Evolutionary conservation across 148 eudicot species (phyloP).

Genomic region (Vaccinium myrtillus): DNA sequence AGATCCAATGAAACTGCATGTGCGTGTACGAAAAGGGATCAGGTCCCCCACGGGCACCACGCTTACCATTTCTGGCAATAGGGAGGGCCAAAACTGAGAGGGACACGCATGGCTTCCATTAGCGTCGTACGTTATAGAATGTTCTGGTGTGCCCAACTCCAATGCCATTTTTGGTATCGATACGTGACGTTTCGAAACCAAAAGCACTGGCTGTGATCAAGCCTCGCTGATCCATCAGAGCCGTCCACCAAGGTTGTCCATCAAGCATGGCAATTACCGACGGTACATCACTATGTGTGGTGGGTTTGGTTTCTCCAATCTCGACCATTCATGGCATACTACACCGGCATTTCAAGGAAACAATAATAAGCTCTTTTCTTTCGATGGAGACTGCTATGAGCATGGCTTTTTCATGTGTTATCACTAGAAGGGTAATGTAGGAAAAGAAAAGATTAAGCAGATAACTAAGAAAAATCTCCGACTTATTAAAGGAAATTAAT

Average conservation of each 20-base stretch:
- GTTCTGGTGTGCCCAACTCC: neutral
- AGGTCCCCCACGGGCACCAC: neutral
- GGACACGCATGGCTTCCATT: neutral
- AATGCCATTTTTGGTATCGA: neutral
- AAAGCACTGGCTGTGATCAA: conserved; percentile 7
- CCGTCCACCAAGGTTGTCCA: conserved; percentile 5
- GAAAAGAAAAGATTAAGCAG: neutral
- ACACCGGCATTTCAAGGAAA: neutral
- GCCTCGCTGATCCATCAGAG: neutral
- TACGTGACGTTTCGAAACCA: neutral
- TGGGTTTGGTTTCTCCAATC: neutral
- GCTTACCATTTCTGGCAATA: neutral
- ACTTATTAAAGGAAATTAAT: neutral
- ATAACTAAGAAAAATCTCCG: neutral
- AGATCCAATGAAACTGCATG: neutral
- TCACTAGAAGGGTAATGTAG: neutral
- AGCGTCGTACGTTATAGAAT: neutral
- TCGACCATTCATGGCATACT: neutral
- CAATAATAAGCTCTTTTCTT: conserved; percentile 9
- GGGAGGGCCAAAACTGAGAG: neutral
- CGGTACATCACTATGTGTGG: neutral
- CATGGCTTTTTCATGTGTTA: neutral
- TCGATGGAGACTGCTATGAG: neutral
- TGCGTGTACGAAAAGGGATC: neutral
- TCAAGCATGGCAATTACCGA: neutral